phyloP scores from a whole-genome alignment of 768 basidiomycete species.

The Suillus decipiens region DNA sequence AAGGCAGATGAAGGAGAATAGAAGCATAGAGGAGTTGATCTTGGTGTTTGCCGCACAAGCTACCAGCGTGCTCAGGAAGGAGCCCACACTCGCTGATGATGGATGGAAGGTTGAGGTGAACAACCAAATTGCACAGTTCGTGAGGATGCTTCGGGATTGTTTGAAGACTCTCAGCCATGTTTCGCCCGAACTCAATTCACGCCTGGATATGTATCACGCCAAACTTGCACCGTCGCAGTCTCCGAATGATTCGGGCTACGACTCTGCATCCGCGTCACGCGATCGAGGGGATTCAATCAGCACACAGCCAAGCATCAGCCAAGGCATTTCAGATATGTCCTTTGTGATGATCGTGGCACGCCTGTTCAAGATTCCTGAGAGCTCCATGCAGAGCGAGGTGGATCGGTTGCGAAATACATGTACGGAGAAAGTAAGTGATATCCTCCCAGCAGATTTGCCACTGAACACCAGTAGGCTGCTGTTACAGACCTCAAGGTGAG shows the following conservation, averaged over 20 bases:
- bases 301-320: conserved; percentile 38
- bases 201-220: conserved; percentile 81
- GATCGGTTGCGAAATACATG: conserved; percentile 63
- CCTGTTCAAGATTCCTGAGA: conserved; percentile 74
- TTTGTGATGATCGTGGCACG: conserved; percentile 68
- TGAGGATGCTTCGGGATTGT: conserved; percentile 82
- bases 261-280: conserved; percentile 58
- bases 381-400: conserved; percentile 72
- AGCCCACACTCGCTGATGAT: conserved; percentile 78
- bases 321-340: conserved; percentile 72
- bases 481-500: conserved; percentile 82
- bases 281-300: conserved; percentile 53
- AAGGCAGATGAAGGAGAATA: conserved; percentile 90
- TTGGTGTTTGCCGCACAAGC: conserved; percentile 94
- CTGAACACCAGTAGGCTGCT: conserved; percentile 59
- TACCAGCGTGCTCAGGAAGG: conserved; percentile 85
- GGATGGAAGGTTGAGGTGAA: conserved; percentile 94
- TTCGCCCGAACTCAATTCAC: conserved; percentile 76
- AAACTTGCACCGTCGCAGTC: conserved; percentile 71
- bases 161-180: conserved; percentile 73
- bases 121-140: conserved; percentile 87
- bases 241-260: conserved; percentile 66
- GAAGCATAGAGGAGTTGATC: conserved; percentile 97
- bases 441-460: conserved; percentile 7
- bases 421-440: conserved; percentile 68